Percentiles rank a stretch among this genome's conserved stretches.
Evolutionary conservation across 176 grass and related monocot genomes (phyloP).

Genomic region (Phyllostachys edulis): DNA sequence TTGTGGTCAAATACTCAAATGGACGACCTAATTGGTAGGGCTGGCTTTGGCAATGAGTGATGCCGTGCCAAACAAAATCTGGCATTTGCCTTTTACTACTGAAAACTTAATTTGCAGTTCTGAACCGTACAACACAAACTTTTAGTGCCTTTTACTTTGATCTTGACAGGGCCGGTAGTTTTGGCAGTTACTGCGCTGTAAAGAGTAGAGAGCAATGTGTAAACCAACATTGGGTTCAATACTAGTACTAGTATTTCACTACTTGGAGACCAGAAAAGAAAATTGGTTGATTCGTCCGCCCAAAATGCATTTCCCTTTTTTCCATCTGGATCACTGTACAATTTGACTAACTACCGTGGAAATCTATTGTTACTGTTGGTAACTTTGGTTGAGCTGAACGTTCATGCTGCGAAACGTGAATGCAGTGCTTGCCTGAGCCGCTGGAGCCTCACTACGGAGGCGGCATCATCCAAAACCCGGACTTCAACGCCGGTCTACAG

Average conservation of each 20-base stretch:
- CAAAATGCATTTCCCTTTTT: no score
- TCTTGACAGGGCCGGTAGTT: slow-evolving; percentile 19
- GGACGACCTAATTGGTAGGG: neutral
- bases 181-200: neutral
- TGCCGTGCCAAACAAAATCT: slow-evolving; percentile 35
- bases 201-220: no score
- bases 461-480: slow-evolving; percentile 55
- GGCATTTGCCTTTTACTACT: slow-evolving; percentile 31
- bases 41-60: slow-evolving; percentile 4
- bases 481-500: slow-evolving; percentile 43
- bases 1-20: slow-evolving; percentile 20
- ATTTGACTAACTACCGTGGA: neutral
- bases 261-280: neutral
- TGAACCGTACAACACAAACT: slow-evolving; percentile 12
- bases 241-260: neutral
- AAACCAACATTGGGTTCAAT: neutral
- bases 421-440: slow-evolving; percentile 65
- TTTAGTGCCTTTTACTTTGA: slow-evolving; percentile 37
- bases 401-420: neutral
- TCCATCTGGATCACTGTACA: neutral
- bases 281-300: neutral
- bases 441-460: slow-evolving; percentile 54
- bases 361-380: neutral
- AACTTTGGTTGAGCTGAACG: neutral
- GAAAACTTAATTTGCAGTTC: neutral